Conservation (phyloP, 139 green algal genomes). For the Spirogloea muscicola region DNA sequence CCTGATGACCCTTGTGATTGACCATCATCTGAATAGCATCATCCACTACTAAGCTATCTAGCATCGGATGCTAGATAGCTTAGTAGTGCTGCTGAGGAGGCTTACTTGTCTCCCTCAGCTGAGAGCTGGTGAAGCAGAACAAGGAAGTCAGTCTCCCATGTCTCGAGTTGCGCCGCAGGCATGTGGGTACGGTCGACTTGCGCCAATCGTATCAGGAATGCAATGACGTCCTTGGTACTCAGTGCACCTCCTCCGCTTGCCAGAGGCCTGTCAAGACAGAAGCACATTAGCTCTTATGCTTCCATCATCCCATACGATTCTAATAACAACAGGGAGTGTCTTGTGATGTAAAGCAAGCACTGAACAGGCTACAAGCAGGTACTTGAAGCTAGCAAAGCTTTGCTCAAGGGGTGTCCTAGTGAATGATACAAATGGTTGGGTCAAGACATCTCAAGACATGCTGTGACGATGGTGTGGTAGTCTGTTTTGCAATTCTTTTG, state of each 20-base stretch:
- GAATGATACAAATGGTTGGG: background rate
- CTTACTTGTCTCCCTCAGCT: too few species aligned
- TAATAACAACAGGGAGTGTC: background rate
- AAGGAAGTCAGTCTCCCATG: conserved; percentile 74
- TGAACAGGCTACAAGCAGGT: background rate
- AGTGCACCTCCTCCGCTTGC: conserved; percentile 44
- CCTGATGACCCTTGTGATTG: too few species aligned
- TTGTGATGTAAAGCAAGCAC: background rate
- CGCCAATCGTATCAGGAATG: conserved; percentile 76
- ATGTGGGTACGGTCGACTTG: conserved; percentile 55
- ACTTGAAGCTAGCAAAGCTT: background rate
- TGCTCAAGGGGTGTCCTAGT: too few species aligned
- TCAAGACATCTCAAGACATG: background rate
- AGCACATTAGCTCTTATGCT: too few species aligned
- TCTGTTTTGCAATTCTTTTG: background rate
- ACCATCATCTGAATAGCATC: too few species aligned
- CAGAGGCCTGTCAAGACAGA: background rate
- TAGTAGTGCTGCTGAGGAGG: too few species aligned
- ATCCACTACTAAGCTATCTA: too few species aligned
- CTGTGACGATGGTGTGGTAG: background rate
- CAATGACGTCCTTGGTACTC: conserved; percentile 72
- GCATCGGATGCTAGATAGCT: too few species aligned
- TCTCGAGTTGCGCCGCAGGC: conserved; percentile 4
- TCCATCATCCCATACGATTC: too few species aligned
- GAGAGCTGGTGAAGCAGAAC: conserved; percentile 65